Percentiles rank a stretch among this genome's conserved stretches.
Evolutionary conservation across 352 stramenopile species (phyloP).

Genomic region (Globisporangium parvum): DNA sequence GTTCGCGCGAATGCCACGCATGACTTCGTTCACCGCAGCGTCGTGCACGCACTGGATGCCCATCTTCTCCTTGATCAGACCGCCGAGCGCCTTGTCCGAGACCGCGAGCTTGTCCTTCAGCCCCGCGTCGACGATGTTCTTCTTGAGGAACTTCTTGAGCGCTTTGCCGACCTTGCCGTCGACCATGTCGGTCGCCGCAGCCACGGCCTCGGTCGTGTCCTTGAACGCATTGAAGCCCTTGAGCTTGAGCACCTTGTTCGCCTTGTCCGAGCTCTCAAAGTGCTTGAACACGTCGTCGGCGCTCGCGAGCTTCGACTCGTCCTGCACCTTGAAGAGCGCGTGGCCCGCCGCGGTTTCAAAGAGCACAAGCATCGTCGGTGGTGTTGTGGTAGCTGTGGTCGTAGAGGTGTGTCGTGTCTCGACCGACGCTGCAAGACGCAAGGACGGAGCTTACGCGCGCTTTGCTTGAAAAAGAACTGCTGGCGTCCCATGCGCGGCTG

Average conservation of each 20-base stretch:
- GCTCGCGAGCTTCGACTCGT: conserved; percentile 90
- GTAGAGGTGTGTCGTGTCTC: background rate
- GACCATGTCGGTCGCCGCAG: conserved; percentile 95
- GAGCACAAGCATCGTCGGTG: conserved; percentile 99
- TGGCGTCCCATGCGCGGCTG: background rate
- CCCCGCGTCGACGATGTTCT: conserved; percentile 93
- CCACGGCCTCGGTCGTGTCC: conserved; percentile 97
- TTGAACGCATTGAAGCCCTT: conserved; percentile 98
- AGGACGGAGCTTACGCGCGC: conserved; percentile 8
- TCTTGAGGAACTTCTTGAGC: conserved; percentile 99
- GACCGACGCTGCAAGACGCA: background rate
- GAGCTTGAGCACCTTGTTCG: conserved; percentile 90
- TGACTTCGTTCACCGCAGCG: conserved; percentile 92
- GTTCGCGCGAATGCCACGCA: conserved; percentile 95
- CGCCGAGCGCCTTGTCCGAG: conserved; percentile 94
- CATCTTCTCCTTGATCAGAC: conserved; percentile 98
- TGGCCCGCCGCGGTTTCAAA: conserved; percentile 99
- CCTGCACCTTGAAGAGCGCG: conserved; percentile 98
- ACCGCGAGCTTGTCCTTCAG: conserved; percentile 96
- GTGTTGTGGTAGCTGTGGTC: background rate
- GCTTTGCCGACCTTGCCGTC: conserved; percentile 97
- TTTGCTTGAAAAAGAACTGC: conserved; percentile 16
- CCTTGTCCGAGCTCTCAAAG: conserved; percentile 89
- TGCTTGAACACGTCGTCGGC: conserved; percentile 91
- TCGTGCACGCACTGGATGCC: conserved; percentile 92